Evolutionary conservation across 2,329 filamentous ascomycete species (phyloP), one percentile per base, ranked within the genome.

Genomic region (Volutella citrinella): DNA sequence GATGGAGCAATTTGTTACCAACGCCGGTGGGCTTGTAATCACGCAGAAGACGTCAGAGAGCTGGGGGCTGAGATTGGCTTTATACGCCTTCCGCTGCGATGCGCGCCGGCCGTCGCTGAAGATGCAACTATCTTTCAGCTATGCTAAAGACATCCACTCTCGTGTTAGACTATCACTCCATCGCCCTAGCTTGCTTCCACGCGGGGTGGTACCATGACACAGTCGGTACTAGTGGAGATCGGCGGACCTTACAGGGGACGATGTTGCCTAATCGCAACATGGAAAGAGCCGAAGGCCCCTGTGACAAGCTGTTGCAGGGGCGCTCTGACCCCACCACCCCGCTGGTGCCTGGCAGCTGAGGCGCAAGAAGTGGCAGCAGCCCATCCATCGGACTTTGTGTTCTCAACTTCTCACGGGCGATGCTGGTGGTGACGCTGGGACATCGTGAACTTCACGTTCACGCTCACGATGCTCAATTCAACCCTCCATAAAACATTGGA

Each of bases 231-330:
- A n/a, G n/a, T n/a, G n/a, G n/a, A n/a, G n/a, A n/a, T n/a, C n/a
- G n/a, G n/a, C n/a, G n/a, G n/a, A n/a, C n/a, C 19, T 27, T 17
- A 28, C 28, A 33, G 38, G 45, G 39, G 42, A 30, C 31, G 31
- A 23, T 53, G 43, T 49, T 53, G 51, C 51, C 51, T 54, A 31
- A 26, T 31, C 22, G n/a, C 24, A 34, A 28, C 18, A 47, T 48
- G 38, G 50, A 50, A 53, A 51, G 49, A 30, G 50, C 38, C 44
- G 41, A 52, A 46, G 54, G 39, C 34, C 28, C 27, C 15, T 11
- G 19, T 22, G 15, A 17, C 26, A 12, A 19, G 24, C 19, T 15
- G 14, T 11, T 11, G 27, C 19, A 14, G 12, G 32, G 29, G 19
- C 19, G 14, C 19, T 24, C 19, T 25, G 25, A 10, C 26, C 20